Base-by-base conservation (phyloP, 208 protist species). In the Leishmania tarentolae region DNA sequence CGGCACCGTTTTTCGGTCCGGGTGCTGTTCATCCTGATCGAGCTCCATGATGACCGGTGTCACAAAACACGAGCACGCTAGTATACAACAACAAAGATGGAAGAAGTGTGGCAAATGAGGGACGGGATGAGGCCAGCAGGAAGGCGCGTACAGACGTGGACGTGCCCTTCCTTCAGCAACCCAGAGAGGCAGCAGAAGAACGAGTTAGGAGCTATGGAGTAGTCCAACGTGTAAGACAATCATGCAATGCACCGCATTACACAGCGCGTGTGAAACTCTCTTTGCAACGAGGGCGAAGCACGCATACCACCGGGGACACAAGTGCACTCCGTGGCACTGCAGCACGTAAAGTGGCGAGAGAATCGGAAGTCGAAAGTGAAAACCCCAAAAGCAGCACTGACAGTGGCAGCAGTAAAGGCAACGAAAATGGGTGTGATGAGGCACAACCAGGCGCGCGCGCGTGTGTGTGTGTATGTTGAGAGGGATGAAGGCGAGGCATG, bases 1-100 rank as follows among this genome's bases (percentile, higher is more conserved):
- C 28, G 96, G 94, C 50, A 97, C 81, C 13, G 86, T 76, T 31
- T 78, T 78, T 59, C 89, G 86, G 47, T 93, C 87, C 21, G 85
- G 85, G 59, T 97, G 84, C 37, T 95, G 90, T 85, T 86, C 50
- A 85, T 77, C 50, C n/a, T 81, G 61, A 2, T 87, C 70, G 31
- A 87, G 68, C 44, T 87, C 80, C 79, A 88, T 88, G 50, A 50
- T 78, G 63, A 44, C 69, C 46, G 28, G 28, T n/a, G 42, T 50
- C 69, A 52, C 69, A 52, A 24, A 52, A 21, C 46, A 1, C 46
- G 24, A 24, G 4, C 44, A 73, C 44, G 28, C 44, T 24, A 37
- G 44, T 73, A 15, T 9, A 59, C 40, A 42, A 46, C 21, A 65
- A 46, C 56, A 65, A 47, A 28, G 24, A 24, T 21, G 53, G 61